Base-by-base conservation (phyloP, 768 basidiomycete genomes). In the Phaffia tasmanica region DNA sequence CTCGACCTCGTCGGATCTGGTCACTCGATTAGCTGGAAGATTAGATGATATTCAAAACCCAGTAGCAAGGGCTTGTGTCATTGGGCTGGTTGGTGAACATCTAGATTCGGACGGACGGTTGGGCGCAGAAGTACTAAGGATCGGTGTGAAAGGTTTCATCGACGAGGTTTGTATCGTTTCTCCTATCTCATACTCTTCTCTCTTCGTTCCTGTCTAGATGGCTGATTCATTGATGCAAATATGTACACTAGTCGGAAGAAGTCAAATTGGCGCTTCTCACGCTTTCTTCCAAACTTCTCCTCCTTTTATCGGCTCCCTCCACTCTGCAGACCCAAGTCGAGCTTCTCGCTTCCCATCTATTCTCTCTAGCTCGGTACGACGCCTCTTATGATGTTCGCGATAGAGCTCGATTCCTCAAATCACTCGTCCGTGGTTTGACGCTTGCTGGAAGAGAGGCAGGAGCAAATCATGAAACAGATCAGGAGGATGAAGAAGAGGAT, bases 81-180 rank as follows among this genome's bases (percentile, higher is more conserved):
- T 90, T 29, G 95, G 94, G 91, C 82, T 97, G 0, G 90, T 91
- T 0, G 93, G 94, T 0, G 90, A 95, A 74, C 89, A 89, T 73
- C 83, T 87, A 21, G 80, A 80, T 11, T 68, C 62, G 18, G 46
- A 72, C 65, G 35, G 62, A 70, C 16, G 72, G 72, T 55, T 74
- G 72, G 70, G 75, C 83, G 60, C 85, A 0, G 95, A 99, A 74
- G 83, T 94, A 5, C 77, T 98, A 15, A 79, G 94, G n/a, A 86
- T 86, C 71, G 78, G 83, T 5, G 85, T 84, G 2, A 89, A 86
- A 74, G 79, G 81, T 0, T 94, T 95, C 73, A 75, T 71, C 2
- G 71, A 80, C 53, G 91, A 95, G 81, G 67, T 68, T 14, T 32
- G 62, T 42, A 15, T 54, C 15, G 18, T 1, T 32, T 21, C 14